Evolutionary conservation across 192 early-diverging fungal genomes (phyloP).

Genomic region (Rhizophagus prolifer): DNA sequence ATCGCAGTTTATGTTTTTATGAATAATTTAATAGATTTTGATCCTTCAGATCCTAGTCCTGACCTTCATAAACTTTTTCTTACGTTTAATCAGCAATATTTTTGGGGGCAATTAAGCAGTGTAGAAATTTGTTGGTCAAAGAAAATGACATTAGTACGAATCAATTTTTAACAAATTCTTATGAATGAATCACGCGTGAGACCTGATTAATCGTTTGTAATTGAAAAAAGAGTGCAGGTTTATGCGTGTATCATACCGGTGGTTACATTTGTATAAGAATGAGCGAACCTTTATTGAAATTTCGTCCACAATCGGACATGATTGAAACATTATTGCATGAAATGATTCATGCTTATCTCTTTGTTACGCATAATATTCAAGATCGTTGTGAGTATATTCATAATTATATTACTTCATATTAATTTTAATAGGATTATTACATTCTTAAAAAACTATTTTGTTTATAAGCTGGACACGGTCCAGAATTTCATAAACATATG

Average conservation of each 20-base stretch:
- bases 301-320: conserved; percentile 56
- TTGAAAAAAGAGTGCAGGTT: conserved; percentile 47
- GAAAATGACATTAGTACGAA: conserved; percentile 53
- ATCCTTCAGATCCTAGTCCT: conserved; percentile 36
- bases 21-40: background rate
- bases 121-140: conserved; percentile 61
- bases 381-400: conserved; percentile 40
- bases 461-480: conserved; percentile 57
- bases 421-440: background rate
- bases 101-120: conserved; percentile 46
- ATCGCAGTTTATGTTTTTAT: background rate
- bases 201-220: background rate
- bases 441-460: background rate
- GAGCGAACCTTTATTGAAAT: conserved; percentile 66
- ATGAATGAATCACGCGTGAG: no score
- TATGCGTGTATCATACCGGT: conserved; percentile 49
- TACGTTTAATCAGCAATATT: conserved; percentile 56
- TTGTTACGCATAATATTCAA: conserved; percentile 53
- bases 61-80: conserved; percentile 58
- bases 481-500: conserved; percentile 54
- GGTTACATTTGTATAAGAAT: conserved; percentile 55
- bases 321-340: conserved; percentile 68
- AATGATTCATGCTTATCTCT: conserved; percentile 71
- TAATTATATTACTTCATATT: background rate
- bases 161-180: background rate